phyloP scores from a whole-genome alignment of 2,329 filamentous ascomycete species.

The Fusarium hainanense region DNA sequence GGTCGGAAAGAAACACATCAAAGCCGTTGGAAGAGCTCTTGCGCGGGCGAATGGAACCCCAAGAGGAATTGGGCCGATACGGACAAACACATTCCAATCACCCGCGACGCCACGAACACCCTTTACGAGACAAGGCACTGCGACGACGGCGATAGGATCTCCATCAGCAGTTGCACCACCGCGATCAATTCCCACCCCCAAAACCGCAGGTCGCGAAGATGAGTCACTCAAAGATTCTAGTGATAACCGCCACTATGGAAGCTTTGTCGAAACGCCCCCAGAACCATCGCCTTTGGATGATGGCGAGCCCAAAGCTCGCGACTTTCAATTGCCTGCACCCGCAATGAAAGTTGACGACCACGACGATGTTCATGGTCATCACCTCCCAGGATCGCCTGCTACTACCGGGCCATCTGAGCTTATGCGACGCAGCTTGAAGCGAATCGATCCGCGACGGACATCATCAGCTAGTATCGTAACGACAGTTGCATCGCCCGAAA shows the following conservation, averaged over 20 bases:
- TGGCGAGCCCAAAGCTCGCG: conserved; percentile 40
- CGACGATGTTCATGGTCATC: conserved; percentile 20
- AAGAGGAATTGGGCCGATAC: conserved; percentile 49
- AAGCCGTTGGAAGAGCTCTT: conserved; percentile 80
- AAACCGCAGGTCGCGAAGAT: conserved; percentile 48
- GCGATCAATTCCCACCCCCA: conserved; percentile 37
- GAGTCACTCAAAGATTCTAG: conserved; percentile 55
- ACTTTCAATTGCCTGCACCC: conserved; percentile 66
- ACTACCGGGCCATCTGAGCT: conserved; percentile 25
- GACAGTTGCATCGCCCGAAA: conserved; percentile 21
- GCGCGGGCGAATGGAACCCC: conserved; percentile 69
- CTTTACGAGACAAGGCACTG: conserved; percentile 12
- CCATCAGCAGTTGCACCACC: conserved; percentile 22
- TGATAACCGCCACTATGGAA: conserved; percentile 62
- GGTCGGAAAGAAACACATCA: conserved; percentile 93
- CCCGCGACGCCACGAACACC: conserved; percentile 39
- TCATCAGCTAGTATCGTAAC: conserved; percentile 47
- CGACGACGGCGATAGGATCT: conserved; percentile 14
- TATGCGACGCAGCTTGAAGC: conserved; percentile 36
- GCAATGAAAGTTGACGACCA: conserved; percentile 57
- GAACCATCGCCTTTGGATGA: conserved; percentile 42
- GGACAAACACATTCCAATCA: conserved; percentile 46
- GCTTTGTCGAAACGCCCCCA: conserved; percentile 60
- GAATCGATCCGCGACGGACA: conserved; percentile 51
- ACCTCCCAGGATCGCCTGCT: conserved; percentile 43